Percentiles rank a stretch among this genome's conserved stretches.
phyloP scores from a whole-genome alignment of 768 basidiomycete species.

The Trametes cinnabarina region DNA sequence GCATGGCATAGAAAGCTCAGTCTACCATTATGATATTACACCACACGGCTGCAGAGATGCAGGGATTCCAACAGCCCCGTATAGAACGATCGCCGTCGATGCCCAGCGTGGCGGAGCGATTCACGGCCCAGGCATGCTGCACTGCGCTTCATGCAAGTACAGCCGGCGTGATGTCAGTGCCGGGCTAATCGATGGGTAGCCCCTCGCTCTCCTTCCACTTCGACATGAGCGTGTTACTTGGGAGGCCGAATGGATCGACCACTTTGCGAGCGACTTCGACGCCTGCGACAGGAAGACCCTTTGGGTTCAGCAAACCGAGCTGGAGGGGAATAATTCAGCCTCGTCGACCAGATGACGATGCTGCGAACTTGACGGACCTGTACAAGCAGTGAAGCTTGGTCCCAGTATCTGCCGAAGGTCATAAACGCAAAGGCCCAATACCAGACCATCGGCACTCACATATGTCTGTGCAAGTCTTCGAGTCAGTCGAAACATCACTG shows the following conservation, averaged over 20 bases:
- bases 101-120: too few relatives aligned
- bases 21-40: too few relatives aligned
- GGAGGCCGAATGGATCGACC: conserved; percentile 40
- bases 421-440: background rate
- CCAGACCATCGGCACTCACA: conserved; percentile 21
- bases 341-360: too few relatives aligned
- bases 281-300: conserved; percentile 37
- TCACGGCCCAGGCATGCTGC: too few relatives aligned
- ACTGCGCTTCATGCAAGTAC: background rate
- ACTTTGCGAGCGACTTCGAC: conserved; percentile 41
- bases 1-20: too few relatives aligned
- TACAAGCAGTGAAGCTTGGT: conserved; percentile 46
- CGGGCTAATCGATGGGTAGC: conserved; percentile 27
- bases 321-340: conserved; percentile 5
- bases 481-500: background rate
- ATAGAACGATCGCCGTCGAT: too few relatives aligned
- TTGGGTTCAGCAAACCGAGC: conserved; percentile 37
- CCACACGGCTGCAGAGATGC: too few relatives aligned
- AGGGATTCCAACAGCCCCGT: too few relatives aligned
- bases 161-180: too few relatives aligned
- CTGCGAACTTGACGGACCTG: too few relatives aligned
- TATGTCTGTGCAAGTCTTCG: conserved; percentile 24
- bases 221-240: conserved; percentile 38
- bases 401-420: conserved; percentile 40
- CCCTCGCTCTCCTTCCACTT: conserved; percentile 40